A percentile compares a stretch with the other conserved stretches of the same genome.
Evolutionary conservation across 176 grass and related monocot genomes (phyloP).

Genomic region (Echinochloa phyllopogon): DNA sequence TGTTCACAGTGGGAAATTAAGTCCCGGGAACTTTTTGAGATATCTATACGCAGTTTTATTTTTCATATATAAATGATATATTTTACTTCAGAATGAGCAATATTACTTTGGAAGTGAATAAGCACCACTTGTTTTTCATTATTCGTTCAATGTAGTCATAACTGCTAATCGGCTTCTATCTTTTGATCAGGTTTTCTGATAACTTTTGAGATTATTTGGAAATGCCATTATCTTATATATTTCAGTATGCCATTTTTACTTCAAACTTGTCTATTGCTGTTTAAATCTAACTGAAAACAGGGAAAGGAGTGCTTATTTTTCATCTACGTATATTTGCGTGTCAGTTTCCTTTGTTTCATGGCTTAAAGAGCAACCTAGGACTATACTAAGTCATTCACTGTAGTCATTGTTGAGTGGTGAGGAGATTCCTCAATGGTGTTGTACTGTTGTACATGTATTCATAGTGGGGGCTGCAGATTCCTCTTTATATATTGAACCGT

Average conservation of each 20-base stretch:
- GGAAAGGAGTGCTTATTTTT: conserved; percentile 23
- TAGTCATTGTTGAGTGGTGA: background rate
- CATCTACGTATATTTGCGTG: conserved; percentile 18
- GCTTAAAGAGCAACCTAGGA: conserved; percentile 15
- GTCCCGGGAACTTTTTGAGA: conserved; percentile 1
- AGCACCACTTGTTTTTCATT: conserved; percentile 2
- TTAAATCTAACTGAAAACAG: conserved; percentile 10
- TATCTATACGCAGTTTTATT: conserved; percentile 16
- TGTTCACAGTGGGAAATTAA: background rate
- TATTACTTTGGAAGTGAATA: conserved; percentile 10
- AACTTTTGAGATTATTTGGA: background rate
- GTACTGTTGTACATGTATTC: conserved; percentile 8
- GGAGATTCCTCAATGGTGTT: background rate
- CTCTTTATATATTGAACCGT: conserved; percentile 16
- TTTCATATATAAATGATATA: background rate
- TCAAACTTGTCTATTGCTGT: background rate
- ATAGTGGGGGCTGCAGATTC: background rate
- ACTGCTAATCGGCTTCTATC: background rate
- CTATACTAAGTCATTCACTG: background rate
- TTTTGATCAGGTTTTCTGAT: conserved; percentile 7
- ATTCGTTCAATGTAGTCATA: background rate
- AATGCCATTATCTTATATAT: conserved; percentile 17
- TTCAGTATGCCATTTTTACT: conserved; percentile 2
- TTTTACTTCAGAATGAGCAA: conserved; percentile 14
- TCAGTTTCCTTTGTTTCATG: conserved; percentile 1